Evolutionary conservation across 2,329 filamentous ascomycete genomes (phyloP), one percentile per base, ranked within the genome.

Genomic region (Clonostachys rhizophaga): DNA sequence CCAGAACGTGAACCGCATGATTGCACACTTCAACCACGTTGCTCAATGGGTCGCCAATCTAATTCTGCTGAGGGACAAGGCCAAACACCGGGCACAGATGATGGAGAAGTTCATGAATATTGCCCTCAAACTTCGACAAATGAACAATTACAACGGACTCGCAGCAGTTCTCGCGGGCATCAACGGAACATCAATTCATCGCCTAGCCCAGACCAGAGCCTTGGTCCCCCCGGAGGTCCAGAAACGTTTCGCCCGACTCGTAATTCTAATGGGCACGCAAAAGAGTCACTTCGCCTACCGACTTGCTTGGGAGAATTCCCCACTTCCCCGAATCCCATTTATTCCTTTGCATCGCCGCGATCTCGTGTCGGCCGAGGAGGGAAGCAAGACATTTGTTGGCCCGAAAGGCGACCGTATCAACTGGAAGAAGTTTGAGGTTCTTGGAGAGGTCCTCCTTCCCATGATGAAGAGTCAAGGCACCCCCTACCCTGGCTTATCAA

Each of bases 341-440:
- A 84, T 97, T 44, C 92, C 94, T 3, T 76, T 97, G 30, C 90
- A 95, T 61, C 82, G 89, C 40, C 81, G 91, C 53, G 94, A 99
- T 67, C 76, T 99, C 20, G 90, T 96, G 2, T 90, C 88, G 12
- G 92, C 94, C 1, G 90, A 95, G 60, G 89, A 96, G 66, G 94
- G 92, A 34, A 96, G 94, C 65, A 83, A 82, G 58, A 97, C 94
- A 0, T 92, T 96, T 63, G 74, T 97, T 2, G 89, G 87, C 8
- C 76, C 80, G 3, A 77, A 82, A 50, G 81, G 76, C 53, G 81
- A 89, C 52, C 77, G 89, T 45, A 89, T 99, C 62, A 97, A 97
- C 63, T 99, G 94, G 94, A 91, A 87, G 67, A 99, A 99, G 63
- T 99, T 97, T 58, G 92, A 97, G 66, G 86, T 99, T 34, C 84